These are phyloP conservation scores for Lepiota brunneoincarnata DNA, from an alignment of 768 basidiomycete species.

Conservation along the genomic window DNA sequence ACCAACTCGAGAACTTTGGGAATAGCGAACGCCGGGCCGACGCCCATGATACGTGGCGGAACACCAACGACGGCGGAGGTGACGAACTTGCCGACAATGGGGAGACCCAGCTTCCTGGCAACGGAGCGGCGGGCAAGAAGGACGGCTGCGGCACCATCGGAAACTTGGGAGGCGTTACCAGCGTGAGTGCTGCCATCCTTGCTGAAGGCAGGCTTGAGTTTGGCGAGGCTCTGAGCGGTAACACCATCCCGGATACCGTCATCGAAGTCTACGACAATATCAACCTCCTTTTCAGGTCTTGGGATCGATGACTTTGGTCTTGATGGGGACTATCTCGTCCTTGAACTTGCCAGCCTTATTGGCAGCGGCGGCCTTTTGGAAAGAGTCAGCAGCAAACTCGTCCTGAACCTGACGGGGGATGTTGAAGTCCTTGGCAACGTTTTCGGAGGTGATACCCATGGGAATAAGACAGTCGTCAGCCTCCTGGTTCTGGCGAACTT, in stretches of 20 bases:
- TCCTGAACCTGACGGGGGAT: slow-evolving; percentile 80
- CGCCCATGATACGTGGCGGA: slow-evolving; percentile 86
- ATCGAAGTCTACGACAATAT: slow-evolving; percentile 73
- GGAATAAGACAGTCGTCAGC: slow-evolving; percentile 82
- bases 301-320: slow-evolving; percentile 64
- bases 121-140: slow-evolving; percentile 76
- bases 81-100: slow-evolving; percentile 84
- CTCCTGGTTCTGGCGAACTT: slow-evolving; percentile 61
- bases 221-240: slow-evolving; percentile 71
- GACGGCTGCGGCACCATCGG: slow-evolving; percentile 91
- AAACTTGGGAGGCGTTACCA: slow-evolving; percentile 84
- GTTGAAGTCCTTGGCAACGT: slow-evolving; percentile 75
- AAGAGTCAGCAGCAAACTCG: slow-evolving; percentile 79
- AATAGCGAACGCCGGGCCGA: slow-evolving; percentile 88
- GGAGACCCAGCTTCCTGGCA: slow-evolving; percentile 81
- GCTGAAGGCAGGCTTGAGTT: slow-evolving; percentile 84
- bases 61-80: slow-evolving; percentile 71
- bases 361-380: slow-evolving; percentile 80
- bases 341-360: slow-evolving; percentile 81
- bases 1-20: slow-evolving; percentile 67
- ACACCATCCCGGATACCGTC: slow-evolving; percentile 88
- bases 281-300: slow-evolving; percentile 67
- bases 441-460: slow-evolving; percentile 96
- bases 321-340: slow-evolving; percentile 82
- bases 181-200: slow-evolving; percentile 79